These are phyloP conservation scores for Aspergillus latus DNA, from an alignment of 2,329 filamentous ascomycete species.

Conservation along the genomic window DNA sequence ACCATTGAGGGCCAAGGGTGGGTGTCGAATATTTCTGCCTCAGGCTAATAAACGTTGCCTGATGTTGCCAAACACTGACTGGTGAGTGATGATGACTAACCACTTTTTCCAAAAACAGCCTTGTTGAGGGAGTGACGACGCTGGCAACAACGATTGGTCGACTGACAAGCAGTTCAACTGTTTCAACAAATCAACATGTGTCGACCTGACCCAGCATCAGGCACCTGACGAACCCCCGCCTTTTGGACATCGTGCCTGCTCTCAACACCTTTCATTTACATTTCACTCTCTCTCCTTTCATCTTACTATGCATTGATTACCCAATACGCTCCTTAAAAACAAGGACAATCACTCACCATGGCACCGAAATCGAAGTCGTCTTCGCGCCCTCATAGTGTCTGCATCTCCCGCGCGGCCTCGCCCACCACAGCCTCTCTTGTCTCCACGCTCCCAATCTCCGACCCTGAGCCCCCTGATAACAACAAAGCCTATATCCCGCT, in stretches of 20 bases:
- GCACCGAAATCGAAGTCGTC: slow-evolving; percentile 19
- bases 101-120: not conserved
- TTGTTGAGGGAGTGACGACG: slow-evolving; percentile 9
- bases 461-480: slow-evolving; percentile 29
- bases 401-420: slow-evolving; percentile 16
- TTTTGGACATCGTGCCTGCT: slow-evolving; percentile 3
- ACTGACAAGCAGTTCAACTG: not conserved
- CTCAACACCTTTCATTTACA: not conserved
- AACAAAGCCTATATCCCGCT: slow-evolving; percentile 37
- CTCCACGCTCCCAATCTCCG: slow-evolving; percentile 5
- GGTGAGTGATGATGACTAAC: not conserved
- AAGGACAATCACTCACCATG: slow-evolving; percentile 14
- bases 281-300: not conserved
- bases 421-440: slow-evolving; percentile 9
- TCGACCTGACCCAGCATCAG: not conserved
- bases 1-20: too few species aligned
- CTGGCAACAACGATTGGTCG: slow-evolving; percentile 4
- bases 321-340: slow-evolving; percentile 2
- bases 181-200: slow-evolving; percentile 9
- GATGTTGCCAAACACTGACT: too few species aligned
- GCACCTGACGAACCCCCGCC: not conserved
- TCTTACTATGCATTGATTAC: slow-evolving; percentile 1
- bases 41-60: too few species aligned
- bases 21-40: too few species aligned
- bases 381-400: slow-evolving; percentile 14